Percentiles rank a stretch among this genome's conserved stretches.
Conservation (phyloP, 2,329 filamentous ascomycete species). For the Fusarium dlaminii region DNA sequence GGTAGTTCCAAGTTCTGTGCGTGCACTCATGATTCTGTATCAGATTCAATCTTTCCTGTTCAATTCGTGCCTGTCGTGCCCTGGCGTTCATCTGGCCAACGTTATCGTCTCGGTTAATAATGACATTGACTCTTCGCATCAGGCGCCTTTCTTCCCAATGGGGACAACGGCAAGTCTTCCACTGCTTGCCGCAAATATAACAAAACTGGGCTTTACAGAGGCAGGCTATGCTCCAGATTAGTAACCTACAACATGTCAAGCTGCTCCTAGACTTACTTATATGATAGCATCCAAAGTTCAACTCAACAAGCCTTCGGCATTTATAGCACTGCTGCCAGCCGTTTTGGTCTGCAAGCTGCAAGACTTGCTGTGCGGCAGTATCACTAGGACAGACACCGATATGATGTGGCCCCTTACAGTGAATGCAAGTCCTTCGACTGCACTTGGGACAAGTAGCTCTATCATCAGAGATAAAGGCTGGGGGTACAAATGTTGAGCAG, state of each 20-base stretch:
- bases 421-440: conserved; percentile 54
- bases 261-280: conserved; percentile 58
- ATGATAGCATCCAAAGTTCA: conserved; percentile 62
- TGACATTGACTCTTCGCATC: conserved; percentile 44
- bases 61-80: not conserved
- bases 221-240: conserved; percentile 50
- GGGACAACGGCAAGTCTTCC: conserved; percentile 53
- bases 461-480: conserved; percentile 42
- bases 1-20: too few species aligned
- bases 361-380: conserved; percentile 48
- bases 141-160: conserved; percentile 51
- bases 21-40: conserved; percentile 52
- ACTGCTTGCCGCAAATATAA: conserved; percentile 55
- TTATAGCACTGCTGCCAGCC: conserved; percentile 61
- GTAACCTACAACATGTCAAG: too few species aligned
- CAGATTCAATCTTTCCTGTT: conserved; percentile 7
- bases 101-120: conserved; percentile 42
- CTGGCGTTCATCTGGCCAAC: not conserved
- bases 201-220: conserved; percentile 59
- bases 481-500: conserved; percentile 60
- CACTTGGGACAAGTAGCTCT: conserved; percentile 57
- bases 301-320: conserved; percentile 60
- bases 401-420: conserved; percentile 60
- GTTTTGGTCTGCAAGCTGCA: conserved; percentile 52
- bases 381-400: conserved; percentile 59